phyloP scores from a whole-genome alignment of 352 stramenopile genomes.

The Globisporangium paroecandrum region DNA sequence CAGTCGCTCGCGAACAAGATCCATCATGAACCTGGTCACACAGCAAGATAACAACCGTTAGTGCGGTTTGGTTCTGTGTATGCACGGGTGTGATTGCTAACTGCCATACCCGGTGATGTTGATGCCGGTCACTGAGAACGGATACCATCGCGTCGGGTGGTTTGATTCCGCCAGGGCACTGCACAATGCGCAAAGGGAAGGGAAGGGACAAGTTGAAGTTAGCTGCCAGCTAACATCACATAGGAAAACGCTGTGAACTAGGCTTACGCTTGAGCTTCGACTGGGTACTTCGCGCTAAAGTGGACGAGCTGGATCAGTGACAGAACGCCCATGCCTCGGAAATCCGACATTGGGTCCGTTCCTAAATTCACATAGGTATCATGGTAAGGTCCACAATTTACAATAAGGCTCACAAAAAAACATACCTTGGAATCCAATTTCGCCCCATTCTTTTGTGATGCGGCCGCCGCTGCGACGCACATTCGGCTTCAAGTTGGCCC shows the following conservation, averaged over 20 bases:
- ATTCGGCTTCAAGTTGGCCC: constrained; percentile 74
- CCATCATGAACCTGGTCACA: constrained; percentile 56
- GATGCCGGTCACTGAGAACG: constrained; percentile 83
- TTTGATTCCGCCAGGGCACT: constrained; percentile 81
- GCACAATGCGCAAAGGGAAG: neutral
- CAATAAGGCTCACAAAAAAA: neutral
- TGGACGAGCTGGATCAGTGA: constrained; percentile 75
- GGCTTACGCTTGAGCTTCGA: constrained; percentile 64
- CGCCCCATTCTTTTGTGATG: constrained; percentile 85
- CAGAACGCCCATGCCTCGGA: constrained; percentile 78
- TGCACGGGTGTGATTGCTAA: neutral
- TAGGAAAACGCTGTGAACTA: neutral
- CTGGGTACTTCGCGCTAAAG: constrained; percentile 69
- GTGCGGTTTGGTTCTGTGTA: neutral
- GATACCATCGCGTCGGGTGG: constrained; percentile 83
- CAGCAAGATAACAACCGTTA: neutral
- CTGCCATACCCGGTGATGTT: constrained; percentile 67
- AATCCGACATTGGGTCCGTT: constrained; percentile 83
- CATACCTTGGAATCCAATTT: constrained; percentile 85
- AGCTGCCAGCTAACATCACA: neutral
- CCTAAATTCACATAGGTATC: constrained; percentile 23
- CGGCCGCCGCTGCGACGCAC: constrained; percentile 67
- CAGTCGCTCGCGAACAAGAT: constrained; percentile 69
- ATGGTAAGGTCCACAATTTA: neutral
- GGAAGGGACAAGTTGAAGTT: neutral